phyloP scores from a whole-genome alignment of 345 rosid species.

The Eucalyptus lansdowneana region DNA sequence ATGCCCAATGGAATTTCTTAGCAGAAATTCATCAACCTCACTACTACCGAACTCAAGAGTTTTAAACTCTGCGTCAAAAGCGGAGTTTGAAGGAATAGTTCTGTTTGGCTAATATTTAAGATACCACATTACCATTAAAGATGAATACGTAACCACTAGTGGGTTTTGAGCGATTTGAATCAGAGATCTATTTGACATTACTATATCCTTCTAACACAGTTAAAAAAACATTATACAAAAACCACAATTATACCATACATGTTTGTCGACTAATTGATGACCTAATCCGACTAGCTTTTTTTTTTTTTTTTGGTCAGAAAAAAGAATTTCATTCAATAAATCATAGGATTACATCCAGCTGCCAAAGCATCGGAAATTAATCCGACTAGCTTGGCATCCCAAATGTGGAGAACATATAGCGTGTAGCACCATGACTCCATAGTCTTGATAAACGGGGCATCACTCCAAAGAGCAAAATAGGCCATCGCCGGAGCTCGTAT shows the following conservation, averaged over 20 bases:
- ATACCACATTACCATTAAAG: neutral
- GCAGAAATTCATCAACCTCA: neutral
- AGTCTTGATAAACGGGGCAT: neutral
- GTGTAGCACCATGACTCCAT: neutral
- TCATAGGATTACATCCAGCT: no score
- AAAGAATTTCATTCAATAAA: no score
- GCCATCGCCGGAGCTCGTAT: neutral
- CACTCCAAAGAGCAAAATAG: neutral
- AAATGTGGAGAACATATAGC: neutral
- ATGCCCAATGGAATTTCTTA: neutral
- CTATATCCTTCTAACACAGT: neutral
- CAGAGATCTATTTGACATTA: neutral
- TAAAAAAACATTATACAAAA: neutral
- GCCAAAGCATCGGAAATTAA: no score
- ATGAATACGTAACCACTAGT: neutral
- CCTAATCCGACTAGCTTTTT: neutral
- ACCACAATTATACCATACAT: neutral
- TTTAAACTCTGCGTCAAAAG: neutral
- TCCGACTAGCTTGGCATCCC: neutral
- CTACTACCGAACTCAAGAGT: neutral
- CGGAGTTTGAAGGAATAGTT: neutral
- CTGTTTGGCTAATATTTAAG: neutral
- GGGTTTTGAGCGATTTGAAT: neutral
- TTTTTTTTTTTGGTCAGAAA: no score
- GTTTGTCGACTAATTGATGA: neutral